phyloP scores from a whole-genome alignment of 2,329 filamentous ascomycete genomes.

The Cladosporium sphaerospermum region DNA sequence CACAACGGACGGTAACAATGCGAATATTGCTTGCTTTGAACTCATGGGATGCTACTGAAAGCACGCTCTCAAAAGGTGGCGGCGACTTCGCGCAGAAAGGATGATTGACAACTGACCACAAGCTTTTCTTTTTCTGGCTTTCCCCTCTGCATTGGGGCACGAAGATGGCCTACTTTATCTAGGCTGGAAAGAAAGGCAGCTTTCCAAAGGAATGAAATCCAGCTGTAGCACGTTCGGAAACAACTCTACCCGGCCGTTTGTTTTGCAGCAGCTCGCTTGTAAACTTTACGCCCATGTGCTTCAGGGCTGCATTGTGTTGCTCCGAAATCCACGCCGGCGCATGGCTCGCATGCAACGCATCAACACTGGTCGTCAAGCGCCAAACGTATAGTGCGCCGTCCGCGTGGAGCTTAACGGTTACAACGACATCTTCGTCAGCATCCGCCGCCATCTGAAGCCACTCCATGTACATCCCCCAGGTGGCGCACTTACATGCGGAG shows the following conservation, averaged over 20 bases:
- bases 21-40: not conserved
- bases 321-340: not conserved
- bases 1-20: not conserved
- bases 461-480: not conserved
- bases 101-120: too few relatives aligned
- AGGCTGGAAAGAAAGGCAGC: not conserved
- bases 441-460: not conserved
- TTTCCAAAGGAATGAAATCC: not conserved
- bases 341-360: not conserved
- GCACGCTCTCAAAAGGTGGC: too few relatives aligned
- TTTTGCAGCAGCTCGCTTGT: conserved; percentile 4
- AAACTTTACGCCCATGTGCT: not conserved
- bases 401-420: not conserved
- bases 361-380: not conserved
- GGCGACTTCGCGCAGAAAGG: too few relatives aligned
- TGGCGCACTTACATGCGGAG: conserved; percentile 1
- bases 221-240: conserved; percentile 2
- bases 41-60: not conserved
- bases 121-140: too few relatives aligned
- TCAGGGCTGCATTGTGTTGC: not conserved
- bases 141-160: not conserved
- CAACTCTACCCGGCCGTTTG: not conserved
- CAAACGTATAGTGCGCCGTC: not conserved
- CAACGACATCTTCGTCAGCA: not conserved
- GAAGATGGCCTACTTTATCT: not conserved